Evolutionary conservation across 192 early-diverging fungal species (phyloP), one percentile per base, ranked within the genome.

Genomic region (Coemansia nantahalensis): DNA sequence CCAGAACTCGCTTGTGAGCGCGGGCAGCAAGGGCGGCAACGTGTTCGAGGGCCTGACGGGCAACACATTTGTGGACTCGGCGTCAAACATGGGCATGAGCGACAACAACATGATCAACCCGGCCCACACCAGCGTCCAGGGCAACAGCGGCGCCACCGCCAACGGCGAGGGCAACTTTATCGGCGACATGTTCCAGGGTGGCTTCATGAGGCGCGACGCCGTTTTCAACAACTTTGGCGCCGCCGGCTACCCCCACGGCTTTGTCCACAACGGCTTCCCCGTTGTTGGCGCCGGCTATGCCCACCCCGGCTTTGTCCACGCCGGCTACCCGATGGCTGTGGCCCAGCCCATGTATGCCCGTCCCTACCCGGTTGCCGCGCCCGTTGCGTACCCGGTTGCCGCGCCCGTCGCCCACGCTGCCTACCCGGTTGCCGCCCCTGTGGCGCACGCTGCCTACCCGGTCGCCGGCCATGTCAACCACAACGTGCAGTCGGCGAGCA

Each of bases 41-140:
- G 30, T 56, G 30, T 59, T 68, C 42, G 42, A 44, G 16, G 67
- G 60, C 18, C 38, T 58, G 35, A 30, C 41, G 0, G 59, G 53
- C 18, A 58, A 48, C 54, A 58, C 45, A 4, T 62, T 69, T 35
- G 51, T 43, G 45, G 39, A 51, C 38, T 23, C 37, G 33, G 23
- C 54, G 3, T 54, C 59, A 10, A 69, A 69, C 60, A 19, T 36
- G 4, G 67, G 59, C 13, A 41, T 44, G 21, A 45, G 24, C 28
- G 55, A 62, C 48, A 58, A 48, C 50, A 69, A 58, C 61, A 37
- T 50, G 33, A 50, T 55, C 40, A 63, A 63, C 52, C 61, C 51
- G 13, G 44, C 46, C 7, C 21, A 48, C 28, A 43, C 31, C 45
- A 19, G 22, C 19, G 39, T 48, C 14, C 31, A 46, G 18, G 61